phyloP scores from a whole-genome alignment of 2,329 filamentous ascomycete species.

The Amauroascus niger region DNA sequence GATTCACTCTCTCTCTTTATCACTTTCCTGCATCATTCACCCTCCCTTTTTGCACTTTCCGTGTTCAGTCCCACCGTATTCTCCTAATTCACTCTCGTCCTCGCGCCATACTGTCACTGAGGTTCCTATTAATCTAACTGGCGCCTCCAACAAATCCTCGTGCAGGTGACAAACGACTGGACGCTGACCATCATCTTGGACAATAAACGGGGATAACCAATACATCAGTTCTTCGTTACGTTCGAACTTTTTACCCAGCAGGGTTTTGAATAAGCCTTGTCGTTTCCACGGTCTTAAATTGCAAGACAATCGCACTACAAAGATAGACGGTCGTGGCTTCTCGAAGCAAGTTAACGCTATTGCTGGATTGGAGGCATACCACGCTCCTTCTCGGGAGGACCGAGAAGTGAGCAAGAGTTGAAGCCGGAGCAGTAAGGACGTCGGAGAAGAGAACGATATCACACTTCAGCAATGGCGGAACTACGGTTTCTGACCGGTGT shows the following conservation, averaged over 20 bases:
- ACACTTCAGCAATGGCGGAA: slow-evolving; percentile 18
- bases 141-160: too few species aligned
- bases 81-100: neutral
- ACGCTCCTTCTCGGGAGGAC: slow-evolving; percentile 33
- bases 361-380: neutral
- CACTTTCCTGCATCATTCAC: neutral
- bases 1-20: neutral
- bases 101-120: too few species aligned
- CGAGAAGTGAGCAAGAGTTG: slow-evolving; percentile 32
- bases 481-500: slow-evolving; percentile 25
- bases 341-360: neutral
- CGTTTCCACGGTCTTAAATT: too few species aligned
- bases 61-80: neutral
- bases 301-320: neutral
- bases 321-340: neutral
- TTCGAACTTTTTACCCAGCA: too few species aligned
- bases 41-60: neutral
- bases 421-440: neutral
- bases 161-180: too few species aligned
- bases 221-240: too few species aligned
- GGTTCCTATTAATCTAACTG: too few species aligned
- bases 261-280: too few species aligned
- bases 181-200: too few species aligned
- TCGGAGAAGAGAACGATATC: neutral
- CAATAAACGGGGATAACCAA: too few species aligned